A percentile compares a stretch with the other conserved stretches of the same genome.
These are phyloP conservation scores for Morella rubra DNA, from an alignment of 306 rosid genomes.

Conservation along the genomic window DNA sequence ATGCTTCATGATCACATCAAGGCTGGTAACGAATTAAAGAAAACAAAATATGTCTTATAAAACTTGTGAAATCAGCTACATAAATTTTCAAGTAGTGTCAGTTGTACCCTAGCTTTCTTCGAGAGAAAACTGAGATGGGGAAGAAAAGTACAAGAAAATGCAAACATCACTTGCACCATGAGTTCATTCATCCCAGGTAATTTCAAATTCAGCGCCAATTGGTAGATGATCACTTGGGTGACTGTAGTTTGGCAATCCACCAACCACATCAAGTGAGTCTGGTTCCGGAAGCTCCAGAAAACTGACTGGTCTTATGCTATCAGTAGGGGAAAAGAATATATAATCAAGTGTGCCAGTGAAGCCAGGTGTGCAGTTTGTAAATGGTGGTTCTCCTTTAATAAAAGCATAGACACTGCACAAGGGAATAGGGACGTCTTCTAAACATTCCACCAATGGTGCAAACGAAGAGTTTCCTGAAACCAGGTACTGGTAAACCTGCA, in stretches of 20 bases:
- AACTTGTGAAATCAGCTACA: background rate
- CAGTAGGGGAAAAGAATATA: slow-evolving; percentile 62
- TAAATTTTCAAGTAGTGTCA: background rate
- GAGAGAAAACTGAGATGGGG: background rate
- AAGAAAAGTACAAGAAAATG: background rate
- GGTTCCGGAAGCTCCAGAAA: slow-evolving; percentile 78
- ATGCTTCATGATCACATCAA: too few species aligned
- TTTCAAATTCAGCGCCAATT: slow-evolving; percentile 79
- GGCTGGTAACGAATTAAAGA: background rate
- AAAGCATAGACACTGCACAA: slow-evolving; percentile 63
- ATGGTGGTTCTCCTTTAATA: slow-evolving; percentile 77
- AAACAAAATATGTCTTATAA: background rate
- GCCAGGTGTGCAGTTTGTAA: slow-evolving; percentile 91
- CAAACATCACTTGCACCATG: slow-evolving; percentile 25
- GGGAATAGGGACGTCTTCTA: slow-evolving; percentile 63
- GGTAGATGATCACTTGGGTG: slow-evolving; percentile 94
- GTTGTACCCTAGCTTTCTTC: background rate
- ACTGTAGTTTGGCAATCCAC: slow-evolving; percentile 74
- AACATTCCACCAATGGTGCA: slow-evolving; percentile 24
- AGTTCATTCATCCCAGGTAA: slow-evolving; percentile 34
- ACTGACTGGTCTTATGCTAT: slow-evolving; percentile 61
- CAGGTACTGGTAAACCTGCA: slow-evolving; percentile 77
- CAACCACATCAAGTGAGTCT: slow-evolving; percentile 56
- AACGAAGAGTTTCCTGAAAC: slow-evolving; percentile 55
- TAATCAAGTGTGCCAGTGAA: slow-evolving; percentile 87